Percentiles rank a stretch among this genome's conserved stretches.
phyloP scores from a whole-genome alignment of 192 early-diverging fungal genomes.

The Linderina pennispora region DNA sequence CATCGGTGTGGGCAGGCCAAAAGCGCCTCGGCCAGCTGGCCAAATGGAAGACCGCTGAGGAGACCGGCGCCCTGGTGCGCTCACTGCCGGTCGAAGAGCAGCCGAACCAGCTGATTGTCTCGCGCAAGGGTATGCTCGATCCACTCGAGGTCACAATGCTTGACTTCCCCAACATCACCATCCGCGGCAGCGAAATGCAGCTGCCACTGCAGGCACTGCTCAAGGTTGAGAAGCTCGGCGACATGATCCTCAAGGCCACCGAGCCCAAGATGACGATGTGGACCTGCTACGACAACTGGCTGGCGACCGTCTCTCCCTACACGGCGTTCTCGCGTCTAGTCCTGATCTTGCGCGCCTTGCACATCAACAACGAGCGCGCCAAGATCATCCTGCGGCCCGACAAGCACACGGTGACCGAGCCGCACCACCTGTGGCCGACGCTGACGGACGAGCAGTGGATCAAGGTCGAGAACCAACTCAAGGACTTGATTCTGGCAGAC shows the following conservation, averaged over 20 bases:
- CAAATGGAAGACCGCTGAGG: constrained; percentile 99
- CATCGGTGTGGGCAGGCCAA: constrained; percentile 98
- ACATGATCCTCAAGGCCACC: constrained; percentile 95
- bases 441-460: constrained; percentile 97
- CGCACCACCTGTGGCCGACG: constrained; percentile 98
- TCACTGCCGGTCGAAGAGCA: constrained; percentile 99
- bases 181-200: constrained; percentile 96
- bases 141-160: constrained; percentile 85
- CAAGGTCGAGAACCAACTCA: constrained; percentile 87
- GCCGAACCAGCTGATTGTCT: constrained; percentile 99
- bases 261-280: constrained; percentile 95
- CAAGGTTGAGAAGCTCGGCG: constrained; percentile 98
- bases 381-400: constrained; percentile 96
- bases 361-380: constrained; percentile 97
- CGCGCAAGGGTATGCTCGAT: constrained; percentile 99
- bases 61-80: constrained; percentile 98
- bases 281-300: constrained; percentile 96
- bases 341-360: constrained; percentile 91
- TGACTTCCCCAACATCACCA: constrained; percentile 99
- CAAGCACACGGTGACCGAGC: constrained; percentile 85
- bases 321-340: constrained; percentile 98
- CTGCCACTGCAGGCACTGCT: constrained; percentile 96
- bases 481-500: constrained; percentile 96
- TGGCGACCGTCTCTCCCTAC: constrained; percentile 89
- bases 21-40: constrained; percentile 98